Percentiles rank a stretch among this genome's conserved stretches.
These are phyloP conservation scores for Gastrolobium bilobum DNA, from an alignment of 306 rosid species.

Conservation along the genomic window DNA sequence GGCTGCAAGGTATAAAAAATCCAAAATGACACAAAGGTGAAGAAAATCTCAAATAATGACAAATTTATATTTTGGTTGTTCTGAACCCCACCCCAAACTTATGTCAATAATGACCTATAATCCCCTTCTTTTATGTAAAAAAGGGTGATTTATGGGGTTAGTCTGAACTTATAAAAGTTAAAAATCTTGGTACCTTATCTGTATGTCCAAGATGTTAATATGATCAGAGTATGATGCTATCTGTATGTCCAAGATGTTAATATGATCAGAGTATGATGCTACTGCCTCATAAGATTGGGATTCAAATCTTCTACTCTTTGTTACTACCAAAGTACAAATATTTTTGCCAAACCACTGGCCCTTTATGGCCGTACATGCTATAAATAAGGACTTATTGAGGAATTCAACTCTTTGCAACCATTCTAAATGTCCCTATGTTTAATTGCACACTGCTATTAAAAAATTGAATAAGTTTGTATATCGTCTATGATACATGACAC, in stretches of 20 bases:
- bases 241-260: constrained; percentile 8
- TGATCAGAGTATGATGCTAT: neutral
- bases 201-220: constrained; percentile 14
- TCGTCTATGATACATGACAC: constrained; percentile 24
- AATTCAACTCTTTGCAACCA: constrained; percentile 40
- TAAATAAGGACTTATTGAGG: constrained; percentile 31
- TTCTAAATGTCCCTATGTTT: constrained; percentile 33
- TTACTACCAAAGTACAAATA: constrained; percentile 41
- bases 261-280: neutral
- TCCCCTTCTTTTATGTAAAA: constrained; percentile 6
- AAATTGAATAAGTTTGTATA: constrained; percentile 43
- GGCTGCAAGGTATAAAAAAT: neutral
- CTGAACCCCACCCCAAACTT: neutral
- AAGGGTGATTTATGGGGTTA: neutral
- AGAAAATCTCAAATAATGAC: neutral
- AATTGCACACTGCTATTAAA: constrained; percentile 23
- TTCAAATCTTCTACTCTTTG: constrained; percentile 34
- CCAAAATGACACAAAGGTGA: constrained; percentile 2
- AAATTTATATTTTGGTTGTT: neutral
- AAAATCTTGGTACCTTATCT: constrained; percentile 18
- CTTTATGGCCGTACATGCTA: constrained; percentile 25
- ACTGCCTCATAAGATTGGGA: neutral
- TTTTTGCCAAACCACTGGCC: constrained; percentile 42
- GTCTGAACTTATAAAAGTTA: neutral
- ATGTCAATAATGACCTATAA: neutral